Evolutionary conservation across 73 alveolate species (phyloP).

Genomic region (Paramecium bursaria): DNA sequence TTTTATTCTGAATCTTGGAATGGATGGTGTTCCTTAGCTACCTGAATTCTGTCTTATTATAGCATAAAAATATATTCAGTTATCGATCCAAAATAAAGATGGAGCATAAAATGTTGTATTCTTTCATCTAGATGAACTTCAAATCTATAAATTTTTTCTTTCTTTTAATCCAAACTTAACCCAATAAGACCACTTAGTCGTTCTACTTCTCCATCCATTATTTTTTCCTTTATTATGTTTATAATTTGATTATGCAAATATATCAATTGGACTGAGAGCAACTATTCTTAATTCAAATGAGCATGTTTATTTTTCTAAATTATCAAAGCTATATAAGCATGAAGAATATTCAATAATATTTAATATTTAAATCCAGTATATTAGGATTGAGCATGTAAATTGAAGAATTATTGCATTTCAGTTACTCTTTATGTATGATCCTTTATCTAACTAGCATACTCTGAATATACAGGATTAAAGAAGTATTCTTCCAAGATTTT

Average conservation of each 20-base stretch:
- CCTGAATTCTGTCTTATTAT: neutral
- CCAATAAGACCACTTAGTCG: neutral
- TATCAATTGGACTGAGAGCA: neutral
- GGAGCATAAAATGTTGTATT: conserved; percentile 3
- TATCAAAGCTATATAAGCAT: too few relatives aligned
- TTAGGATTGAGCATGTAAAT: too few relatives aligned
- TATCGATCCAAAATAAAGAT: conserved; percentile 33
- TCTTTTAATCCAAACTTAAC: neutral
- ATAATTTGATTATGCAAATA: conserved; percentile 36
- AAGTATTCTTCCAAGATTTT: neutral
- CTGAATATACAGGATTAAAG: too few relatives aligned
- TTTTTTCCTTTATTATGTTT: conserved; percentile 2
- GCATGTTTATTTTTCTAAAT: too few relatives aligned
- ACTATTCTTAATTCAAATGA: too few relatives aligned
- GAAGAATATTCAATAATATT: too few relatives aligned
- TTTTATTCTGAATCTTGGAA: conserved; percentile 9
- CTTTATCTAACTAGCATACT: too few relatives aligned
- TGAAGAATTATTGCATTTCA: too few relatives aligned
- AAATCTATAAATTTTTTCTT: neutral
- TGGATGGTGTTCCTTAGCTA: conserved; percentile 13
- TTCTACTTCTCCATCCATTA: conserved; percentile 11
- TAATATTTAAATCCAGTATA: too few relatives aligned
- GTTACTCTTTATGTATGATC: too few relatives aligned
- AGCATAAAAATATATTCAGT: conserved; percentile 29
- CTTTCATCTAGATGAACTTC: conserved; percentile 42